Percentiles rank a stretch among this genome's conserved stretches.
These are phyloP conservation scores for Cicer pinnatifidum DNA, from an alignment of 306 rosid species.

Conservation along the genomic window DNA sequence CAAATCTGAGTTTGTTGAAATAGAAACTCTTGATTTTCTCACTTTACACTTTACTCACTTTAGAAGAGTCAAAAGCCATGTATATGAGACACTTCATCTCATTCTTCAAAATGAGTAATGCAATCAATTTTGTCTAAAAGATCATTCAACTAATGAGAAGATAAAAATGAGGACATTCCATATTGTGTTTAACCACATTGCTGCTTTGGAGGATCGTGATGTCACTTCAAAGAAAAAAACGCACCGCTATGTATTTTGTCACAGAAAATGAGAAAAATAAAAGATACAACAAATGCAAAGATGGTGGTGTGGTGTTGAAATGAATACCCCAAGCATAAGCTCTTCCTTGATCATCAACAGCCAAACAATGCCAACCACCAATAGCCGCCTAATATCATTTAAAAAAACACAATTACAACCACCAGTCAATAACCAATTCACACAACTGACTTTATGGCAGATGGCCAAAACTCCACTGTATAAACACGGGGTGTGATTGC, in stretches of 20 bases:
- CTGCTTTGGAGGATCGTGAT: slow-evolving; percentile 2
- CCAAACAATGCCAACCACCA: slow-evolving; percentile 99
- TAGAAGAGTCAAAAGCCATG: slow-evolving; percentile 21
- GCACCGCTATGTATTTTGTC: not conserved
- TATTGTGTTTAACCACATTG: not conserved
- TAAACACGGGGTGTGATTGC: not conserved
- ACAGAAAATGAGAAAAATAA: slow-evolving; percentile 34
- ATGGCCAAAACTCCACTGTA: not conserved
- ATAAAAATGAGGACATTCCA: not conserved
- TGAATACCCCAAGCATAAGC: slow-evolving; percentile 95
- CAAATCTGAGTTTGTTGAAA: too few species aligned
- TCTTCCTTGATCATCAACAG: slow-evolving; percentile 96
- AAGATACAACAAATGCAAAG: not conserved
- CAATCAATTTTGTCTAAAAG: slow-evolving; percentile 22
- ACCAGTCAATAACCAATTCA: slow-evolving; percentile 18
- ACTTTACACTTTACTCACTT: too few species aligned
- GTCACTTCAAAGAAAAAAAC: not conserved
- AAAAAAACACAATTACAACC: not conserved
- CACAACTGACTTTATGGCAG: not conserved
- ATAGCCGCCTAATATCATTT: slow-evolving; percentile 78
- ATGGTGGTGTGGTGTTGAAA: slow-evolving; percentile 14
- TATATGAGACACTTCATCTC: not conserved
- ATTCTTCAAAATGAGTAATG: not conserved
- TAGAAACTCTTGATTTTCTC: too few species aligned
- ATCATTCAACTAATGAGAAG: not conserved